A percentile compares a stretch with the other conserved stretches of the same genome.
Conservation (phyloP, 805 yeast species). For the Tetrapisispora fleetii region DNA sequence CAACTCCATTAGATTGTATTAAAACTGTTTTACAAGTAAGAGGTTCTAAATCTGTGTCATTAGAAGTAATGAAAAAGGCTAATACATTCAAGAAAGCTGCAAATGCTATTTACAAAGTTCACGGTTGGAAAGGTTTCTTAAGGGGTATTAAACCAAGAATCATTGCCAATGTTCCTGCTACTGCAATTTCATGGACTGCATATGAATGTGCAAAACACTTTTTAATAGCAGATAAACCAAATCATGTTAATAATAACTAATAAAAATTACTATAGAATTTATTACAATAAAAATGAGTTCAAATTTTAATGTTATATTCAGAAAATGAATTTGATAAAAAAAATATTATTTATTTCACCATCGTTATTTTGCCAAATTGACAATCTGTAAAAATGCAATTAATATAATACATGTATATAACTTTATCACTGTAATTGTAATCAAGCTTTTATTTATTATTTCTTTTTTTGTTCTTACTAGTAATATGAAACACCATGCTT, state of each 20-base stretch:
- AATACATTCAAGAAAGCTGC: conserved; percentile 71
- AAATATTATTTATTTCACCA: neutral
- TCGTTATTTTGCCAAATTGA: neutral
- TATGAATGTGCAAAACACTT: conserved; percentile 88
- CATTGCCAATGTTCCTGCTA: conserved; percentile 90
- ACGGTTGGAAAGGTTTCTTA: conserved; percentile 59
- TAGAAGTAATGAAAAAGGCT: conserved; percentile 36
- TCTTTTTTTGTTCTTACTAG: neutral
- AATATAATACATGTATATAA: neutral
- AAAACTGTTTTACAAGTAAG: conserved; percentile 88
- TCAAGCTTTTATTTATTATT: neutral
- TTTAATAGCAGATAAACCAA: conserved; percentile 8
- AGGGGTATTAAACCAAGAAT: conserved; percentile 88
- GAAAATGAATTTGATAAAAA: neutral
- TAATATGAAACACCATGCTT: too few relatives aligned
- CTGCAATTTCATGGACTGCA: conserved; percentile 97
- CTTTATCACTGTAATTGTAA: neutral
- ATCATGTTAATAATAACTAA: neutral
- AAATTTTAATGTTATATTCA: neutral
- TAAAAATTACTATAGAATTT: conserved; percentile 1
- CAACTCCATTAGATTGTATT: conserved; percentile 91
- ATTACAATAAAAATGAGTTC: neutral
- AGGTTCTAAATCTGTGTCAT: conserved; percentile 39
- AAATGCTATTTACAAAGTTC: conserved; percentile 47
- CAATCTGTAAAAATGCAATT: neutral